Base-by-base conservation (phyloP, 2,329 filamentous ascomycete genomes). In the Aspergillus sp. region DNA sequence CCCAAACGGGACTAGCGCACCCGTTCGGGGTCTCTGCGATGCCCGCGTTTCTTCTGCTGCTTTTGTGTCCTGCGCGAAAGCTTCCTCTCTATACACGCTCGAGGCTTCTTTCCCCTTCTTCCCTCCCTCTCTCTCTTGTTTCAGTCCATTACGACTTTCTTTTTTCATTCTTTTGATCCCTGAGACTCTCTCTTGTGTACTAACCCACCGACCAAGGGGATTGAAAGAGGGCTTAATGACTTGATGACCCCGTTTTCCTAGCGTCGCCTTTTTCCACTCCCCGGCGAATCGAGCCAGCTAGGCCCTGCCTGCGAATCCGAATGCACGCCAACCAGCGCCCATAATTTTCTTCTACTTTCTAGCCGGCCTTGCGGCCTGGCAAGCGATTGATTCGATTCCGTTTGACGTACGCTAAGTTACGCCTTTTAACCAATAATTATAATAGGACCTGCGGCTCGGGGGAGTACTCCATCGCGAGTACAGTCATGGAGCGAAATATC, bases 401-500 rank as follows among this genome's bases (percentile, higher is more conserved):
- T 53, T 57, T 45, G 48, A 46, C 41, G 42, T 52, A 47, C 19
- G 19, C 19, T 19, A 19, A 19, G 19, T 19, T 19, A 19, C 19
- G 19, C 19, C 19, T 19, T 19, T 19, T 19, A 19, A 19, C 19
- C 19, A 19, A 19, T 32, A 32, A 6, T 32, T 32, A 6, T 9
- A 6, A 5, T 5, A 32, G 30, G 49, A 51, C 52, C 53, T 59
- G 53, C 46, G 36, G 26, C 46, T 48, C 40, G 39, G 49, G 53
- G 52, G 55, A 51, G 45, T 19, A 45, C 45, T 52, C 44, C 50
- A n/a, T 54, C 53, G 58, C 56, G 53, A 19, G 19, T 19, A 19
- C 19, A 19, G 58, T 51, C 48, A 69, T 71, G 62, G 70, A 73
- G 59, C 64, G 68, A 49, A 71, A 67, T 46, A 73, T 75, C 50